Conservation (phyloP, 2,329 filamentous ascomycete genomes). For the Phyllosticta citrichinensis region DNA sequence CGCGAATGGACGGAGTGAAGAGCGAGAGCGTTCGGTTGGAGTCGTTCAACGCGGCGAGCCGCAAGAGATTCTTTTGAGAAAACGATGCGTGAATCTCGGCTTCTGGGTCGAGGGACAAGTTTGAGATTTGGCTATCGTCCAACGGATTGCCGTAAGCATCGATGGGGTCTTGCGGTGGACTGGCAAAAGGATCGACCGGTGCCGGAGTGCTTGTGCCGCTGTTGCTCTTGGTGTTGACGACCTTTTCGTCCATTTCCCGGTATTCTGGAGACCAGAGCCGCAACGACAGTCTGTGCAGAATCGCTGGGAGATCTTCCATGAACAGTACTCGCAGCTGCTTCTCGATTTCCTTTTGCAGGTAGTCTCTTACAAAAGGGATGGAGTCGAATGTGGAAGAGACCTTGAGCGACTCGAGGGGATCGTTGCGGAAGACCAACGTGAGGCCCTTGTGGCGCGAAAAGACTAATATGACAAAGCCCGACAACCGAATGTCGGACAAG, state of each 20-base stretch:
- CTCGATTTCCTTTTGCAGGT: slow-evolving; percentile 92
- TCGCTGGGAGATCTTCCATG: slow-evolving; percentile 95
- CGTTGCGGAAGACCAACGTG: slow-evolving; percentile 94
- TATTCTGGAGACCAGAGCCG: slow-evolving; percentile 87
- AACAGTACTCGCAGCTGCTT: slow-evolving; percentile 83
- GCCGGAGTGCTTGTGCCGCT: slow-evolving; percentile 36
- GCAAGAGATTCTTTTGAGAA: slow-evolving; percentile 85
- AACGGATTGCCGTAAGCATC: slow-evolving; percentile 70
- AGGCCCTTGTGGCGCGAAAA: slow-evolving; percentile 97
- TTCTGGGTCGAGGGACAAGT: slow-evolving; percentile 67
- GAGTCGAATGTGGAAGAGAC: slow-evolving; percentile 98
- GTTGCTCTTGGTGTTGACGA: slow-evolving; percentile 33
- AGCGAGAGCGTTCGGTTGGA: slow-evolving; percentile 85
- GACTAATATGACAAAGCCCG: slow-evolving; percentile 93
- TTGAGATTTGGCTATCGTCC: slow-evolving; percentile 64
- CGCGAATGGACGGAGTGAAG: slow-evolving; percentile 81
- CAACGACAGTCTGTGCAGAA: slow-evolving; percentile 86
- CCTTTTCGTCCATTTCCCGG: slow-evolving; percentile 51
- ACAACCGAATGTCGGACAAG: slow-evolving; percentile 87
- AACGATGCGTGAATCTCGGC: slow-evolving; percentile 82
- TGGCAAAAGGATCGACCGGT: slow-evolving; percentile 69
- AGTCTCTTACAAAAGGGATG: slow-evolving; percentile 95
- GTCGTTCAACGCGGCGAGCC: slow-evolving; percentile 71
- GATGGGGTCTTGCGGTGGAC: slow-evolving; percentile 70
- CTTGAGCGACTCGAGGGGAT: slow-evolving; percentile 93